Evolutionary conservation across 1,284 basidiomycete genomes (phyloP).

Genomic region (Schizopora paradoxa): DNA sequence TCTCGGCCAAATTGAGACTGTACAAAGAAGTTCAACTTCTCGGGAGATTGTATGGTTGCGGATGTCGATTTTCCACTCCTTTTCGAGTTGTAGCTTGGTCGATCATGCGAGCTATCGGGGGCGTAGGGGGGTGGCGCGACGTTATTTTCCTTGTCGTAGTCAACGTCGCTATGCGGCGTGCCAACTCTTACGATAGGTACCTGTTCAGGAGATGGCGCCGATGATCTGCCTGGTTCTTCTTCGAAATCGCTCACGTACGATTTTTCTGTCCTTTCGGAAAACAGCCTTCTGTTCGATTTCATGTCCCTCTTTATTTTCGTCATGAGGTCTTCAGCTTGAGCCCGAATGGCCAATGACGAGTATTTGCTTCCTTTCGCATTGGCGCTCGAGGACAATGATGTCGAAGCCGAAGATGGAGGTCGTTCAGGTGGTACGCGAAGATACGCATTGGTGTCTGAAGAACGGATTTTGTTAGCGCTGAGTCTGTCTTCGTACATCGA

Average conservation of each 20-base stretch:
- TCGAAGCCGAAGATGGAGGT: constrained; percentile 19
- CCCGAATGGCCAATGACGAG: constrained; percentile 62
- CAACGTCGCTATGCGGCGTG: constrained; percentile 3
- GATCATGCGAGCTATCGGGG: neutral
- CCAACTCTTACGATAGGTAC: neutral
- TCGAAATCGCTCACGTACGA: constrained; percentile 29
- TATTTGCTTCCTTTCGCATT: constrained; percentile 31
- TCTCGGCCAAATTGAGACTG: neutral
- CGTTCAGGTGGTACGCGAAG: neutral
- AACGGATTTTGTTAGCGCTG: no score
- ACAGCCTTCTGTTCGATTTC: constrained; percentile 61
- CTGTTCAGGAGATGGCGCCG: constrained; percentile 12
- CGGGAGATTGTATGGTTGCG: constrained; percentile 6
- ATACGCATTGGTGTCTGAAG: neutral
- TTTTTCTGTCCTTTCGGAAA: constrained; percentile 57
- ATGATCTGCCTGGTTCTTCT: constrained; percentile 7
- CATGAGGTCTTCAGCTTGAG: constrained; percentile 75
- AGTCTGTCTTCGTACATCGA: no score
- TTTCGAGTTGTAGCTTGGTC: no score
- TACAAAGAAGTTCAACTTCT: neutral
- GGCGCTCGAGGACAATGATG: constrained; percentile 20
- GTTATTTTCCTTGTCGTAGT: constrained; percentile 15
- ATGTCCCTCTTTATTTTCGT: constrained; percentile 76
- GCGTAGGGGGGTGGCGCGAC: constrained; percentile 14
- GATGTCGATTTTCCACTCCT: neutral